A percentile compares a stretch with the other conserved stretches of the same genome.
phyloP scores from a whole-genome alignment of 495 filamentous ascomycete species.

The Lichina pygmaea region DNA sequence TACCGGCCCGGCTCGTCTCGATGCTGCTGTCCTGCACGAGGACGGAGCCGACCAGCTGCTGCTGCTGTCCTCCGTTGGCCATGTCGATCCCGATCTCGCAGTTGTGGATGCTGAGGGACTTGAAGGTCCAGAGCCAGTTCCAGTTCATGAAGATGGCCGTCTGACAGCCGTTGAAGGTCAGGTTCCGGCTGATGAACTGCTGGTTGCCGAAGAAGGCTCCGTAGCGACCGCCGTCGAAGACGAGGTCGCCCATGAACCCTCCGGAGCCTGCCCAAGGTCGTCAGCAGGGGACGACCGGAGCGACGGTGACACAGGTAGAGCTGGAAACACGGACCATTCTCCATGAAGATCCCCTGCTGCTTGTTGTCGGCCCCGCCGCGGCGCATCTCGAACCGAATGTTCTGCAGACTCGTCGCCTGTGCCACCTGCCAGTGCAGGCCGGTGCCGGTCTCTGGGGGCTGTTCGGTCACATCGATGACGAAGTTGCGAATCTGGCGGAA shows the following conservation, averaged over 20 bases:
- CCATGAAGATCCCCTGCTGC: constrained; percentile 85
- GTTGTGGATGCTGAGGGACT: constrained; percentile 56
- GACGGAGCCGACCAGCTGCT: constrained; percentile 54
- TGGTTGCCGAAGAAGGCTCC: constrained; percentile 80
- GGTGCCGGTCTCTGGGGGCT: constrained; percentile 34
- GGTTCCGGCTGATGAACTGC: constrained; percentile 81
- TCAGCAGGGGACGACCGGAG: neutral
- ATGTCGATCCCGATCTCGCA: constrained; percentile 64
- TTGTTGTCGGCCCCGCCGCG: constrained; percentile 34
- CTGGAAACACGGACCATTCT: constrained; percentile 34
- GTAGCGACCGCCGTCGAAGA: constrained; percentile 65
- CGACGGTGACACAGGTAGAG: neutral
- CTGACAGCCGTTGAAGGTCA: constrained; percentile 70
- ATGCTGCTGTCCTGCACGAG: constrained; percentile 59
- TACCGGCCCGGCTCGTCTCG: constrained; percentile 41
- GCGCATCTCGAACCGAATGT: constrained; percentile 50
- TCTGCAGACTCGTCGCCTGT: constrained; percentile 72
- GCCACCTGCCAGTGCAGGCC: constrained; percentile 98
- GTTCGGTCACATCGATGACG: constrained; percentile 54
- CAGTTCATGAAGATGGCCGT: constrained; percentile 86
- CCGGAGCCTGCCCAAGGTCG: constrained; percentile 18
- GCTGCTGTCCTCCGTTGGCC: constrained; percentile 27
- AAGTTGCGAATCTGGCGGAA: constrained; percentile 92
- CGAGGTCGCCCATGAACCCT: constrained; percentile 68
- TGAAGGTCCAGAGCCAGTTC: constrained; percentile 83